phyloP scores from a whole-genome alignment of 257 asterid species.

The Orobanche coerulescens region DNA sequence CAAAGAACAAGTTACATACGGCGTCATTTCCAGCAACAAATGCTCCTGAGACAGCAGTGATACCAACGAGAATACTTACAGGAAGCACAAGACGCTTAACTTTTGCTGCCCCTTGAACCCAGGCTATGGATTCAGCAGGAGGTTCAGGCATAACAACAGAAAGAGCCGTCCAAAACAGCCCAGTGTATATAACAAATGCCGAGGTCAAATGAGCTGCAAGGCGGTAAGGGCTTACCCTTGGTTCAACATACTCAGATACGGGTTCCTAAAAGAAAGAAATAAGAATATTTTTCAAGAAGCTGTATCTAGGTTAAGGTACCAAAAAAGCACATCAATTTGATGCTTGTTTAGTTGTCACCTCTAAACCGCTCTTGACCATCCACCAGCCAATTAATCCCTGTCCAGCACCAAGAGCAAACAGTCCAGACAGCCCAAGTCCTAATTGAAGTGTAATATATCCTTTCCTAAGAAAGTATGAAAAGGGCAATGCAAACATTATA shows the following conservation, averaged over 20 bases:
- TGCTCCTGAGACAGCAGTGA: conserved; percentile 92
- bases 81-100: conserved; percentile 76
- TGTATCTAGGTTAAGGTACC: conserved; percentile 2
- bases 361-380: conserved; percentile 98
- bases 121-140: conserved; percentile 67
- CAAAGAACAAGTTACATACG: conserved; percentile 40
- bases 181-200: conserved; percentile 78
- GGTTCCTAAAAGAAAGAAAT: conserved; percentile 54
- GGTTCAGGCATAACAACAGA: conserved; percentile 97
- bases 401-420: conserved; percentile 97
- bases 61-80: conserved; percentile 70
- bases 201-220: conserved; percentile 97
- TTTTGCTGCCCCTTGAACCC: conserved; percentile 87
- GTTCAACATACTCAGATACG: conserved; percentile 64
- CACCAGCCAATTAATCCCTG: conserved; percentile 99
- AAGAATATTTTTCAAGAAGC: conserved; percentile 23
- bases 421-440: conserved; percentile 73
- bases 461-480: conserved; percentile 87
- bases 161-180: conserved; percentile 91
- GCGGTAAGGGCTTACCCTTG: conserved; percentile 96
- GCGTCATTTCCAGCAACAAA: conserved; percentile 99
- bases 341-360: conserved; percentile 44
- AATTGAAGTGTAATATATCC: conserved; percentile 69
- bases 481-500: conserved; percentile 89
- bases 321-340: conserved; percentile 3